Evolutionary conservation across 2,329 filamentous ascomycete species (phyloP).

Genomic region (Lecanicillium sp.): DNA sequence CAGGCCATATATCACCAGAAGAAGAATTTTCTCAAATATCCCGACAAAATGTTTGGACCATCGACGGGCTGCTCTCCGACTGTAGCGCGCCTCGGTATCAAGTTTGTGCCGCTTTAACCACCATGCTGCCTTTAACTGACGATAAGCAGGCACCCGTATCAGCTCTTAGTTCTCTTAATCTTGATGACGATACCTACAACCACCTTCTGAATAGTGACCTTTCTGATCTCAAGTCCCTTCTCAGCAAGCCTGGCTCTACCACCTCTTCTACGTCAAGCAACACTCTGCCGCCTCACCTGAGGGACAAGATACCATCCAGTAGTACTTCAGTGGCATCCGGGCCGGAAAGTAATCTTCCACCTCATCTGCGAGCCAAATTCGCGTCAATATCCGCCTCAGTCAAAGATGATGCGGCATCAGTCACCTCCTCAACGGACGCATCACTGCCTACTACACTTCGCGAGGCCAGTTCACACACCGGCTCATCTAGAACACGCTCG

Average conservation of each 20-base stretch:
- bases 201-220: too few relatives aligned
- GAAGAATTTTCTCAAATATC: conserved; percentile 12
- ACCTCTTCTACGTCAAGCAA: too few relatives aligned
- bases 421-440: not conserved
- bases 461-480: conserved; percentile 1
- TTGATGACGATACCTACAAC: conserved; percentile 9
- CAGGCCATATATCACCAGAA: conserved; percentile 24
- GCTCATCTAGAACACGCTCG: not conserved
- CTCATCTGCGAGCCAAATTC: too few relatives aligned
- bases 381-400: too few relatives aligned
- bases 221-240: too few relatives aligned
- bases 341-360: too few relatives aligned
- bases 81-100: conserved; percentile 2
- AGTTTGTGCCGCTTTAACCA: conserved; percentile 21
- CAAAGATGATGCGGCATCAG: not conserved
- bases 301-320: not conserved
- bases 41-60: not conserved
- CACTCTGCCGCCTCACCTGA: not conserved
- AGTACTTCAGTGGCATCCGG: not conserved
- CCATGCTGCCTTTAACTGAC: conserved; percentile 12
- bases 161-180: conserved; percentile 13
- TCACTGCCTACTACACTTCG: conserved; percentile 4
- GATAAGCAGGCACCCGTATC: conserved; percentile 20
- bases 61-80: not conserved
- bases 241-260: too few relatives aligned